These are phyloP conservation scores for Podila epigama DNA, from an alignment of 192 early-diverging fungal genomes.

Conservation along the genomic window DNA sequence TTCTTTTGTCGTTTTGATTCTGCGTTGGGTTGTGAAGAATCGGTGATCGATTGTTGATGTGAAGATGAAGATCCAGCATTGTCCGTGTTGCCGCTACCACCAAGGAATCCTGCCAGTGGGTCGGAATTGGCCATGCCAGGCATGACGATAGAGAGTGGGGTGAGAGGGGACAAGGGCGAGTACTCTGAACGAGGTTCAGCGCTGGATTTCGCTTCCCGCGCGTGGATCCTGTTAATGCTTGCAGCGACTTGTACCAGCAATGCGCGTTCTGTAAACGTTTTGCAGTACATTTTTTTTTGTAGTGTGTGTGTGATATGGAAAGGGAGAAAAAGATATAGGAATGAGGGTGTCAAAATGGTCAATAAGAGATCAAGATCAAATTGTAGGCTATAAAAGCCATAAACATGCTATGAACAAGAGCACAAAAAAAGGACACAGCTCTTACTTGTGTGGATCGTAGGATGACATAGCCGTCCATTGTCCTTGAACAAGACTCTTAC, in stretches of 20 bases:
- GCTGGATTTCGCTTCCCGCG: conserved; percentile 19
- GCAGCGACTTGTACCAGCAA: conserved; percentile 30
- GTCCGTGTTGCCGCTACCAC: conserved; percentile 13
- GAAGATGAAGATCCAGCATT: conserved; percentile 11
- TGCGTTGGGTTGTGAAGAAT: conserved; percentile 3
- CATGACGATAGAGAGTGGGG: conserved; percentile 36
- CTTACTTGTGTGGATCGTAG: conserved; percentile 62
- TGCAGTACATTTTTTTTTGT: too few species aligned
- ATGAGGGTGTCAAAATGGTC: neutral
- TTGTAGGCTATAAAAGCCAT: too few species aligned
- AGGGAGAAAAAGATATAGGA: neutral
- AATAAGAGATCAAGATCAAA: too few species aligned
- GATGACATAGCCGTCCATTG: conserved; percentile 49
- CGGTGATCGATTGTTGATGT: conserved; percentile 7
- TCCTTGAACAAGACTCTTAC: conserved; percentile 70
- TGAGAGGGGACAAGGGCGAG: conserved; percentile 40
- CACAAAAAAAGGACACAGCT: neutral
- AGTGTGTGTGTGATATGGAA: neutral
- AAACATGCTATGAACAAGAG: neutral
- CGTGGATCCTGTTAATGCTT: conserved; percentile 34
- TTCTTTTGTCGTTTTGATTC: conserved; percentile 49
- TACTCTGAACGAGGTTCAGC: conserved; percentile 23
- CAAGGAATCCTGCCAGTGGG: conserved; percentile 39
- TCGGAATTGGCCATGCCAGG: conserved; percentile 36
- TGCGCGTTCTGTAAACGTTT: conserved; percentile 19